Percentiles rank a stretch among this genome's conserved stretches.
These are phyloP conservation scores for Solanum hybrid DNA, from an alignment of 305 asterid species.

Conservation along the genomic window DNA sequence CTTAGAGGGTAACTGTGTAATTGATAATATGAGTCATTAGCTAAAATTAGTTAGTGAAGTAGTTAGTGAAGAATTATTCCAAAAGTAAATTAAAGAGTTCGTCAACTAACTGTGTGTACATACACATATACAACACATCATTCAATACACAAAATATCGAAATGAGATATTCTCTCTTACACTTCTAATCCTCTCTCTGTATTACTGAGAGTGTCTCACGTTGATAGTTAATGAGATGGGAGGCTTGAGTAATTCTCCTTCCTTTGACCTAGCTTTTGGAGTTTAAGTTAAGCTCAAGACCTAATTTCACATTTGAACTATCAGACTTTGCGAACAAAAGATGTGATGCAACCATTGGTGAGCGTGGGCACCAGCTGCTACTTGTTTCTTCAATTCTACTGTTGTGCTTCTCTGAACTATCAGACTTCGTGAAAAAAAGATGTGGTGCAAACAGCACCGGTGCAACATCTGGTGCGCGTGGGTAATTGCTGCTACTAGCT, in stretches of 20 bases:
- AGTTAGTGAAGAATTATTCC: not conserved
- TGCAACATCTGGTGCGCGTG: slow-evolving; percentile 12
- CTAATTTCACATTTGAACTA: not conserved
- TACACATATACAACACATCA: not conserved
- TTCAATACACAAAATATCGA: not conserved
- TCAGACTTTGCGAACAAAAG: not conserved
- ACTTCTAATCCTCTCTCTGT: not conserved
- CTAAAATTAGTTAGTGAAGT: not conserved
- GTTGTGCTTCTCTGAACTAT: slow-evolving; percentile 4
- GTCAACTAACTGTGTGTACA: not conserved
- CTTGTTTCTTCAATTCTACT: slow-evolving; percentile 6
- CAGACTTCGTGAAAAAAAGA: slow-evolving; percentile 3
- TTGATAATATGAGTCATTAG: not conserved
- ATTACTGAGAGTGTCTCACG: not conserved
- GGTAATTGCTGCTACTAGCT: not conserved
- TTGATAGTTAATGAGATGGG: not conserved
- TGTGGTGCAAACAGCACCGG: slow-evolving; percentile 10
- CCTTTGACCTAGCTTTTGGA: not conserved
- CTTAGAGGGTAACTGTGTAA: not conserved
- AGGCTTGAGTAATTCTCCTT: not conserved
- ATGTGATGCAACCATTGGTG: slow-evolving; percentile 14
- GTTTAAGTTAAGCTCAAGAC: not conserved
- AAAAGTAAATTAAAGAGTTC: not conserved
- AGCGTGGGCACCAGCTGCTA: not conserved
- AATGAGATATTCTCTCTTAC: not conserved